Percentiles rank a stretch among this genome's conserved stretches.
phyloP scores from a whole-genome alignment of 371 early-diverging fungal genomes.

The Mucor saturninus region DNA sequence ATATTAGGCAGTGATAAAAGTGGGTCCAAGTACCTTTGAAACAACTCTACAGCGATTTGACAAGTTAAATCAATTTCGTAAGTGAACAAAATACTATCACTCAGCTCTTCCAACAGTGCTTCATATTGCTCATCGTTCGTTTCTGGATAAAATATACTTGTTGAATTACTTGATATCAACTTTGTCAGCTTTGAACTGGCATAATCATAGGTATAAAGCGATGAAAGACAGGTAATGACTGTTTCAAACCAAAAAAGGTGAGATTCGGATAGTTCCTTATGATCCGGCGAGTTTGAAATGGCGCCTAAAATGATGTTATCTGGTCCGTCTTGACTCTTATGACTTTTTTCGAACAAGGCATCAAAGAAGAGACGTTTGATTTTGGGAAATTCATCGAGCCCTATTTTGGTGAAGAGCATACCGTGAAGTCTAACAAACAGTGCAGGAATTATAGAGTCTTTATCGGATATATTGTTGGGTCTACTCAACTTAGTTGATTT shows the following conservation, averaged over 20 bases:
- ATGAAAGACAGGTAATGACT: constrained; percentile 53
- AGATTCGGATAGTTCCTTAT: constrained; percentile 10
- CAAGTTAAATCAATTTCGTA: constrained; percentile 41
- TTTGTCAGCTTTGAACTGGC: constrained; percentile 52
- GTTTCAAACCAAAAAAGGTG: constrained; percentile 60
- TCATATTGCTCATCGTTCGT: constrained; percentile 4
- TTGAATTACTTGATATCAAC: constrained; percentile 5
- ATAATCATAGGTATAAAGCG: constrained; percentile 61
- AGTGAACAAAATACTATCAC: constrained; percentile 36
- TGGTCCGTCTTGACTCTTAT: no score
- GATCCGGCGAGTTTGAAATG: neutral
- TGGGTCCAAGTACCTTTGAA: constrained; percentile 30
- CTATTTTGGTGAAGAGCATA: constrained; percentile 71
- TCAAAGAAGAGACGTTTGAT: constrained; percentile 43
- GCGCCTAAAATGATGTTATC: neutral
- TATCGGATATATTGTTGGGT: constrained; percentile 6
- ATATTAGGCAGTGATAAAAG: constrained; percentile 13
- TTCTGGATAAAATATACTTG: constrained; percentile 11
- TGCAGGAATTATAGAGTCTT: constrained; percentile 32
- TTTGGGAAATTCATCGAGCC: constrained; percentile 60
- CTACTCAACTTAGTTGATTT: constrained; percentile 11
- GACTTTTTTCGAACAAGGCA: constrained; percentile 28
- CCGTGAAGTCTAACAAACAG: constrained; percentile 64
- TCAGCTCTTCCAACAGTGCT: constrained; percentile 18
- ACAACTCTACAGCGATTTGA: constrained; percentile 42